Conservation (phyloP, 2,329 filamentous ascomycete genomes). For the Dactylellina haptotyla region DNA sequence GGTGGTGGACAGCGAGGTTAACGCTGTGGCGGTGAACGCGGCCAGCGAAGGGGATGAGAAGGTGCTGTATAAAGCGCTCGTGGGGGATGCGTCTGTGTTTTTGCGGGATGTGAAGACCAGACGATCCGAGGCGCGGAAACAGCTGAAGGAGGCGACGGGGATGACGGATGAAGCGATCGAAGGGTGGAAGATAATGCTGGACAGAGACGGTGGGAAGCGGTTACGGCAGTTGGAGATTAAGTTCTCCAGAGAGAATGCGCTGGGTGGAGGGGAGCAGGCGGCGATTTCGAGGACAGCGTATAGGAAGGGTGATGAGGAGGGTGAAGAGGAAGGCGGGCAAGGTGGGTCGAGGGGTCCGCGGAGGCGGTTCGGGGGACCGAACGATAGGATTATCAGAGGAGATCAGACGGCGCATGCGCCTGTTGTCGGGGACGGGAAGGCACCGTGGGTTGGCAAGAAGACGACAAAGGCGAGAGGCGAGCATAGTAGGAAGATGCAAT, state of each 20-base stretch:
- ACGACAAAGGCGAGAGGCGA: constrained; percentile 48
- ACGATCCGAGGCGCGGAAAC: constrained; percentile 70
- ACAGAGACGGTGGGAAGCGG: constrained; percentile 39
- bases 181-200: constrained; percentile 73
- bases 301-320: constrained; percentile 32
- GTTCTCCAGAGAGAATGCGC: constrained; percentile 22
- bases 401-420: constrained; percentile 36
- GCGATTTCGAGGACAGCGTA: constrained; percentile 26
- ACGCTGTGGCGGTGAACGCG: constrained; percentile 1
- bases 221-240: constrained; percentile 42
- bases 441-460: constrained; percentile 34
- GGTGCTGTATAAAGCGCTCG: constrained; percentile 76
- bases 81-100: constrained; percentile 73
- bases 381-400: constrained; percentile 38
- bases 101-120: constrained; percentile 76
- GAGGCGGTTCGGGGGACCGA: constrained; percentile 24
- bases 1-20: constrained; percentile 63
- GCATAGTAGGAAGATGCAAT: constrained; percentile 47
- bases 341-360: neutral
- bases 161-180: constrained; percentile 95
- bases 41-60: constrained; percentile 68
- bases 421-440: constrained; percentile 25
- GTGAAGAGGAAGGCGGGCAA: constrained; percentile 12
- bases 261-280: constrained; percentile 5
- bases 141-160: constrained; percentile 77